Percentiles rank a stretch among this genome's conserved stretches.
phyloP scores from a whole-genome alignment of 2,329 filamentous ascomycete species.

The Coniochaeta prunicola region DNA sequence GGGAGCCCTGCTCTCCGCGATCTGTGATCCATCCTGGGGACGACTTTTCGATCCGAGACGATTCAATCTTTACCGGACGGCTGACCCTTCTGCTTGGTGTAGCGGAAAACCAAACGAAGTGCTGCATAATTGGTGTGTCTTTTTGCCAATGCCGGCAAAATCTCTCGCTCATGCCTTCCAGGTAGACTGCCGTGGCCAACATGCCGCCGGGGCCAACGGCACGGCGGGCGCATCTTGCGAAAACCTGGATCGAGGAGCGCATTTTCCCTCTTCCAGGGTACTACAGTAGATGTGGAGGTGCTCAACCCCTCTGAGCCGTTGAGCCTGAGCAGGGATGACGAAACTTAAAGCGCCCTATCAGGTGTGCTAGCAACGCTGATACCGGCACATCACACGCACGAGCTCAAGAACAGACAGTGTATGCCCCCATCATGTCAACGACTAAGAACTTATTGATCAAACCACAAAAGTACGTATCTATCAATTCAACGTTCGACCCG shows the following conservation, averaged over 20 bases:
- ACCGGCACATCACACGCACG: neutral
- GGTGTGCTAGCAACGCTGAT: neutral
- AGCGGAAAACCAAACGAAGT: constrained; percentile 6
- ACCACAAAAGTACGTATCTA: neutral
- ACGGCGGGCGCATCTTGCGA: constrained; percentile 9
- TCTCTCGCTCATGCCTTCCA: constrained; percentile 12
- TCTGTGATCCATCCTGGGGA: constrained; percentile 3
- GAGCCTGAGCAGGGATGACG: constrained; percentile 10
- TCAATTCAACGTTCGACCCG: neutral
- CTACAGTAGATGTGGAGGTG: constrained; percentile 2
- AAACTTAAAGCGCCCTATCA: neutral
- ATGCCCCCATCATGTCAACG: neutral
- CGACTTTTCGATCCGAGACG: neutral
- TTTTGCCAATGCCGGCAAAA: constrained; percentile 24
- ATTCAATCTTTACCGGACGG: neutral
- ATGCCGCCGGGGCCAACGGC: constrained; percentile 9
- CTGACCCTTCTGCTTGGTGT: constrained; percentile 6
- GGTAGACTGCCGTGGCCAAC: constrained; percentile 6
- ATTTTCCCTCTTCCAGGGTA: constrained; percentile 9
- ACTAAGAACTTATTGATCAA: neutral
- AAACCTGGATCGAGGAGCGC: constrained; percentile 14
- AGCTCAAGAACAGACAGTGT: neutral
- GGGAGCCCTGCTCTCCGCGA: neutral
- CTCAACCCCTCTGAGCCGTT: constrained; percentile 8
- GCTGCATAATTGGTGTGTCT: constrained; percentile 18